Base-by-base conservation (phyloP, 768 basidiomycete genomes). In the Xerocomellus intermedius region DNA sequence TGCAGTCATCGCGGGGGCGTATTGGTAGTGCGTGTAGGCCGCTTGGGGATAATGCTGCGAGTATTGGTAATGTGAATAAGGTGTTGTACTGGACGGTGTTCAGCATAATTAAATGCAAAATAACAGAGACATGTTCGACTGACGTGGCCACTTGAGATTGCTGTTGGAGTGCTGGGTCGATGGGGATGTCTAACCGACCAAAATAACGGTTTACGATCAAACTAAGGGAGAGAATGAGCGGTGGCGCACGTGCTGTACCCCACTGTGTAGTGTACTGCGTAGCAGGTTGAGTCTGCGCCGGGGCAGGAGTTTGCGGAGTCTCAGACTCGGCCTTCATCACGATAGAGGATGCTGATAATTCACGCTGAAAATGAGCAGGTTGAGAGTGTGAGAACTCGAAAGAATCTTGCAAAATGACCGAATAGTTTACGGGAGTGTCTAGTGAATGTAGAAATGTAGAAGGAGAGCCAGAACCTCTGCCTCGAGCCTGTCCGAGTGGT, bases 131-230 rank as follows among this genome's bases (percentile, higher is more conserved):
- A 48, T 43, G 45, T 39, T 52, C 47, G 55, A 60, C 67, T 76
- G 73, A 78, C 77, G 79, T 73, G 55, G 75, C 69, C 60, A 75
- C 76, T 45, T 70, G 74, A 14, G 80, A 69, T 64, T 85, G 83
- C 54, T 82, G 81, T 68, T 86, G 85, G 42, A 87, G 74, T n/a
- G 82, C 82, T 30, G 85, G 84, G 65, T 87, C 84, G 49, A 86
- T 85, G 12, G 83, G 81, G 30, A 85, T 85, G 58, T 82, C 84
- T 83, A 61, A 12, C 47, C 52, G 39, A 60, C 35, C 44, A 54
- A 42, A 45, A 50, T 7, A 41, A 51, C 14, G 9, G 28, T 36
- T 53, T 26, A 13, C 36, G 44, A 43, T 39, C 33, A 43, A 50
- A 7, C 4, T 1, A n/a, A 45, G 24, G n/a, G 32, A 53, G 35